phyloP scores from a whole-genome alignment of 2,329 filamentous ascomycete species.

The Cladobotryum protrusum region DNA sequence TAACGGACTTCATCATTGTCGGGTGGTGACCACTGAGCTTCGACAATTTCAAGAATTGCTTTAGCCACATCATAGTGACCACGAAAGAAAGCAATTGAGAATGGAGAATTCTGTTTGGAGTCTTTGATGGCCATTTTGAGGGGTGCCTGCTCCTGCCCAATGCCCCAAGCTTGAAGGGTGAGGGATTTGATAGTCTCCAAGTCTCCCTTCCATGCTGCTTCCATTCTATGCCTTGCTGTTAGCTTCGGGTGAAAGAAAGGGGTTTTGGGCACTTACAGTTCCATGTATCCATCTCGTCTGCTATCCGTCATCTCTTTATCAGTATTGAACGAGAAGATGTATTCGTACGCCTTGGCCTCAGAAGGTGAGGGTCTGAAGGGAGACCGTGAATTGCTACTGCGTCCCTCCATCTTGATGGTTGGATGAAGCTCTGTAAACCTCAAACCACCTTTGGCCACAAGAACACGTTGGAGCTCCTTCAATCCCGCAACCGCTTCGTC shows the following conservation, averaged over 20 bases:
- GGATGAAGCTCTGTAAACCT: conserved; percentile 60
- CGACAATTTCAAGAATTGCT: conserved; percentile 62
- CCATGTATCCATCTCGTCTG: conserved; percentile 53
- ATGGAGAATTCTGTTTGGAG: conserved; percentile 46
- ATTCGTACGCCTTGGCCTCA: conserved; percentile 37
- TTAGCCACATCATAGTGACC: conserved; percentile 59
- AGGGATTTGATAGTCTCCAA: conserved; percentile 57
- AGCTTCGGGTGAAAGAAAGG: background rate
- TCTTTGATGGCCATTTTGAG: conserved; percentile 59
- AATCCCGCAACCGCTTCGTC: conserved; percentile 44
- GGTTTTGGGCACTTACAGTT: conserved; percentile 44
- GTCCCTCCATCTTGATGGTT: conserved; percentile 29
- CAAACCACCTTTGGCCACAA: conserved; percentile 58
- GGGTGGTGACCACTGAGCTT: conserved; percentile 58
- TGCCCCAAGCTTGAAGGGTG: conserved; percentile 54
- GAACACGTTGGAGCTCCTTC: conserved; percentile 45
- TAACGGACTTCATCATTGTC: conserved; percentile 48
- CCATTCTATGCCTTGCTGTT: conserved; percentile 42
- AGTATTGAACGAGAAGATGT: conserved; percentile 45
- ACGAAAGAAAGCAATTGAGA: conserved; percentile 60
- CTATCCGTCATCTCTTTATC: conserved; percentile 51
- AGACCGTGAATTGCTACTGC: background rate
- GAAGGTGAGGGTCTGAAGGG: conserved; percentile 2
- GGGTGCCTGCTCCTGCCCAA: conserved; percentile 47
- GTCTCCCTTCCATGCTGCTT: conserved; percentile 69